These are phyloP conservation scores for Pilatotrama ljubarskyi DNA, from an alignment of 768 basidiomycete species.

Conservation along the genomic window DNA sequence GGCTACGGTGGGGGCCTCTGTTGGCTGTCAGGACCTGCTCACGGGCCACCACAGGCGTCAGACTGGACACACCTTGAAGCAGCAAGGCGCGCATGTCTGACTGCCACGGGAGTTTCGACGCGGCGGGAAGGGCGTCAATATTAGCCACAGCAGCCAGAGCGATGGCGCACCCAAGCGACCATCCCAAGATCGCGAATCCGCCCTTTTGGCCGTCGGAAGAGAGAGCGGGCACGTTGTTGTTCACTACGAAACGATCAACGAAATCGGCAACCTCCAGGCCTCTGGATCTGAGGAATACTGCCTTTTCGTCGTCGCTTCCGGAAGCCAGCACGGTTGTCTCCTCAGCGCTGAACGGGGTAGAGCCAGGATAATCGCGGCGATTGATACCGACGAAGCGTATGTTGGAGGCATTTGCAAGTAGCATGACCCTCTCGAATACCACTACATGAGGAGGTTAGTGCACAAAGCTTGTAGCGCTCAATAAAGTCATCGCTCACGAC, in stretches of 20 bases:
- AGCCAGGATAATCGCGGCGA: constrained; percentile 29
- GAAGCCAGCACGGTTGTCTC: constrained; percentile 10
- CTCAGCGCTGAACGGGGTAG: constrained; percentile 21
- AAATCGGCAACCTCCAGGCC: constrained; percentile 23
- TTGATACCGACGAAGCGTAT: constrained; percentile 27
- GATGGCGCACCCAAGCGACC: constrained; percentile 2
- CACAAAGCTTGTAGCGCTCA: not conserved
- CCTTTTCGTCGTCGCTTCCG: constrained; percentile 24
- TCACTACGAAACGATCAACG: constrained; percentile 6
- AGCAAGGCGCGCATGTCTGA: not conserved
- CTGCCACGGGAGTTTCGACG: not conserved
- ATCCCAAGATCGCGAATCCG: constrained; percentile 10
- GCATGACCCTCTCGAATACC: not conserved
- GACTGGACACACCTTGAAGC: not conserved
- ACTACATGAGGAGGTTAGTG: not conserved
- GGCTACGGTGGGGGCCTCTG: not conserved
- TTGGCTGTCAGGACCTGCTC: not conserved
- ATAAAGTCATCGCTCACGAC: not conserved
- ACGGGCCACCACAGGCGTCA: not conserved
- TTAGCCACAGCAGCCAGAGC: constrained; percentile 6
- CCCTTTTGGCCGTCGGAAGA: constrained; percentile 2
- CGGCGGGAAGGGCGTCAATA: not conserved
- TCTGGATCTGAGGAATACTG: constrained; percentile 29
- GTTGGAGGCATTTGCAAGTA: not conserved
- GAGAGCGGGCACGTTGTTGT: not conserved